Percentiles rank a stretch among this genome's conserved stretches.
Evolutionary conservation across 768 basidiomycete species (phyloP).

Genomic region (Suillus hirtellus): DNA sequence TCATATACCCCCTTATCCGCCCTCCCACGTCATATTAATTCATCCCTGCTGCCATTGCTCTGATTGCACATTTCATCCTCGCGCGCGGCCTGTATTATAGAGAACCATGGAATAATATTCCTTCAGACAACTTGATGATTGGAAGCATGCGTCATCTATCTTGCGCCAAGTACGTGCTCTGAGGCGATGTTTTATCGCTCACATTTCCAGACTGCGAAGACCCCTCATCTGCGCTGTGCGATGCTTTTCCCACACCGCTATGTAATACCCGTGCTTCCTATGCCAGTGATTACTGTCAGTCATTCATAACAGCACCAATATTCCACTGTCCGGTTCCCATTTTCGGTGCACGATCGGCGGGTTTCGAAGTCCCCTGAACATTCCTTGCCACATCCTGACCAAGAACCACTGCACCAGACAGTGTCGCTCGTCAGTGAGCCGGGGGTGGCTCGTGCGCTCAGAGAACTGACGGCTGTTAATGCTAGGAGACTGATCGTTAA

Average conservation of each 20-base stretch:
- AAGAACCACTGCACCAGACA: constrained; percentile 14
- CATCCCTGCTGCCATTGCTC: constrained; percentile 27
- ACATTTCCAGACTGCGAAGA: not conserved
- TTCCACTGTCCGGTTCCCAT: constrained; percentile 9
- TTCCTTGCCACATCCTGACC: constrained; percentile 14
- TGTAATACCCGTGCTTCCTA: not conserved
- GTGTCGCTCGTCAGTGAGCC: not conserved
- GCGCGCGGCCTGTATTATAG: constrained; percentile 33
- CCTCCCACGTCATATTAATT: constrained; percentile 27
- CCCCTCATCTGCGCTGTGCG: not conserved
- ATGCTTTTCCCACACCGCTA: not conserved
- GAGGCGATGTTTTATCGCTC: not conserved
- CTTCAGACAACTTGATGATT: not conserved
- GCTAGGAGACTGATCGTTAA: not conserved
- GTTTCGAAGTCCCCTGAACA: constrained; percentile 15
- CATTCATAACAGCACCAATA: constrained; percentile 17
- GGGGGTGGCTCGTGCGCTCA: not conserved
- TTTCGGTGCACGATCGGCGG: constrained; percentile 11
- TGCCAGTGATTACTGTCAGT: not conserved
- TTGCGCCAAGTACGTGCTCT: not conserved
- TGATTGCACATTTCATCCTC: constrained; percentile 32
- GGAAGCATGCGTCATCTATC: not conserved
- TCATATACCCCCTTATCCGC: constrained; percentile 14
- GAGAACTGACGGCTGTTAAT: not conserved
- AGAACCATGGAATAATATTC: constrained; percentile 17